Evolutionary conservation across 2,329 filamentous ascomycete species (phyloP), one percentile per base, ranked within the genome.

Genomic region (Cladosporium sphaerospermum): DNA sequence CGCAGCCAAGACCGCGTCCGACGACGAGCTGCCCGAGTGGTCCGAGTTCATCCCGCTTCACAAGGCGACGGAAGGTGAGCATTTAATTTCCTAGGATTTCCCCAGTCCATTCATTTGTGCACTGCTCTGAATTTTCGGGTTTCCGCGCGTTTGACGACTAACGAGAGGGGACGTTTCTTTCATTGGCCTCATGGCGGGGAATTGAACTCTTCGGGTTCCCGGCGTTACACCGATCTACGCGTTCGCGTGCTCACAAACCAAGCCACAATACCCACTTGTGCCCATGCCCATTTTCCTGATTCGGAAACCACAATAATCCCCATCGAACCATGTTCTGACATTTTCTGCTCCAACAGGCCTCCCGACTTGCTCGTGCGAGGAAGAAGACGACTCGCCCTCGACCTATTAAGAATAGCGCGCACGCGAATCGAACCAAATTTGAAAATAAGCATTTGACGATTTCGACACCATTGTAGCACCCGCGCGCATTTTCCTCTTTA

Each of bases 11-110:
- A 60, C 67, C 6, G 57, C 50, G 23, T 59, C 58, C 11, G 50
- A 57, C 13, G 54, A 56, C 34, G 61, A 65, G 40, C 69, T 72
- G 54, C 69, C 70, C 33, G 55, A 57, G 34, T 62, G 64, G 56
- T 64, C 66, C 10, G 58, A 59, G 13, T 65, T 63, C 48, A 61
- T 48, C 23, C 34, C 32, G 19, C 39, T 56, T 32, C 6, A 41
- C 4, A 46, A 57, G 28, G 54, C 48, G 2, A 55, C 53, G 11
- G 43, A 55, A 43, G 43, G 47, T 47, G 52, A 60, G 42, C 7
- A 45, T 33, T 18, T 42, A 19, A 39, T 40, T 40, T 31, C 42
- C 36, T 39, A 9, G 2, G 13, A 14, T 39, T 39, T 39, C 3
- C 13, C 23, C 23, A 1, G n/a, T 14, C n/a, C 13, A 39, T 2